Evolutionary conservation across 164 flowering plant genomes (phyloP), one percentile per base, ranked within the genome.

Genomic region (Macadamia tetraphylla): DNA sequence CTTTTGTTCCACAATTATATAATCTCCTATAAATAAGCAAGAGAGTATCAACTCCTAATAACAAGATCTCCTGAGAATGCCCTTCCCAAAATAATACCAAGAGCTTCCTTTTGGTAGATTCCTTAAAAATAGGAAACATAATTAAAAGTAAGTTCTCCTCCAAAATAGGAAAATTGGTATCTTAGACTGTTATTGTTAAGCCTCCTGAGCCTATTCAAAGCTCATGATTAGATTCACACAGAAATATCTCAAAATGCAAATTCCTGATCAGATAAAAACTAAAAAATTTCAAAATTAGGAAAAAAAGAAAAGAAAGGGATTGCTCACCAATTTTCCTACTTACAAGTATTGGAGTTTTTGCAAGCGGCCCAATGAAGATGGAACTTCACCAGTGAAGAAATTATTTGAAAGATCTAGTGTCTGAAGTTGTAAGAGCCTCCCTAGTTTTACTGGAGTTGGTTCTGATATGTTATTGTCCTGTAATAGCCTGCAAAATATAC

Each of bases 351-450:
- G 84, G 51, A 94, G 94, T 64, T 67, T 82, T 67, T 74, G 81
- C 23, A 92, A 49, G 32, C 82, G 72, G 71, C 85, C 74, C 29
- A 92, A 53, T 72, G 90, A 81, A 64, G 74, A 53, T n/a, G 98
- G 97, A 49, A 94, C 77, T 73, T 63, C 68, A 58, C 91, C 93
- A 61, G 70, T 76, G 75, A 94, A 87, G 64, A 60, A 10, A 65
- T 94, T 94, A 63, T 78, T 79, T 1, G 99, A 94, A 71, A 94
- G 89, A 83, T 94, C 96, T 64, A 92, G 84, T n/a, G 87, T 82
- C 0, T 68, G 84, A 75, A 94, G 92, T 76, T 80, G 86, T 23
- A 84, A 52, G 6, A 94, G 88, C 72, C 66, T 85, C 67, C 96
- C 95, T 60, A 94, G 58, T 74, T 92, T 94, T 58, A 73, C 1